Evolutionary conservation across 441 rosid genomes (phyloP), one percentile per base, ranked within the genome.

Genomic region (Viola pubescens): DNA sequence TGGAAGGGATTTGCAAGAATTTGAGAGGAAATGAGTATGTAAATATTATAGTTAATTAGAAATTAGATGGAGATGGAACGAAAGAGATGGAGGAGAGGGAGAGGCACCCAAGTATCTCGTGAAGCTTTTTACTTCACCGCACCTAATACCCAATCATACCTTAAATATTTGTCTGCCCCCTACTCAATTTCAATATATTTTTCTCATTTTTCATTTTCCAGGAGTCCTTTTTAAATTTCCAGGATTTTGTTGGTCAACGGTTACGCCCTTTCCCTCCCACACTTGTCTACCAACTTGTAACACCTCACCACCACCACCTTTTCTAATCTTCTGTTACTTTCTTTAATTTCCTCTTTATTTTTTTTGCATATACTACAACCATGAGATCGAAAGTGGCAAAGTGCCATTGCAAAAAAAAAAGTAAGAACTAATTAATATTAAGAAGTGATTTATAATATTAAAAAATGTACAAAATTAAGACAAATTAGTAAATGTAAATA

Each of bases 61-160:
- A 26, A 26, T 1, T 26, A 26, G 34, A 9, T 2, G 40, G 19
- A 14, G 47, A 9, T 16, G 0, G 1, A 13, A n/a, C 7, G 26
- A 19, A 34, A 5, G 14, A 37, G 37, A 19, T 7, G 2, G 13
- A 3, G 39, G 40, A 46, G 37, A 12, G 9, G 5, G 0, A 3
- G 7, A 16, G 34, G 49, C 57, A 7, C 62, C 64, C 82, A 65
- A 66, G 82, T 9, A 58, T 79, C 82, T 63, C 82, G 82, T 79
- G 82, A 79, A 52, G 4, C 66, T 68, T 65, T 73, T 73, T 12
- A 73, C 62, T 75, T 68, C 78, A 72, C 79, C 78, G 77, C 77
- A 71, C 50, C 70, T 43, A 48, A 60, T 59, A 49, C 58, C 72
- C 78, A 60, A 63, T 77, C 68, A 62, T n/a, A 42, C 52, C 54